Conservation (phyloP, 2,329 filamentous ascomycete species). For the Cordyceps javanica region DNA sequence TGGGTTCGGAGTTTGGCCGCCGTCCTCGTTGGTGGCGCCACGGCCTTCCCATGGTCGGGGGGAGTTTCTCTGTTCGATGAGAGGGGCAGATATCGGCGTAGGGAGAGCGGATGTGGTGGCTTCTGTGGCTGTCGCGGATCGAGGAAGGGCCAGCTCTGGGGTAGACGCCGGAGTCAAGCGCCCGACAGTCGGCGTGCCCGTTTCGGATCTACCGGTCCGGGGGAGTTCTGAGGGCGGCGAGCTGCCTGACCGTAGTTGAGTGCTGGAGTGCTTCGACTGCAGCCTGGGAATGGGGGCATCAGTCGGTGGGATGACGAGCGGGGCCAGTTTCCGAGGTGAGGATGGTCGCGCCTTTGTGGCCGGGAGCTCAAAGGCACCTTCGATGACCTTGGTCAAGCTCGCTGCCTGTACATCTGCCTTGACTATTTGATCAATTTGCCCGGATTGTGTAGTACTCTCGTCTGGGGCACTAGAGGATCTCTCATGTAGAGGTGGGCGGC, state of each 20-base stretch:
- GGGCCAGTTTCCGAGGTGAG: conserved; percentile 50
- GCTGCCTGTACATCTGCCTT: conserved; percentile 19
- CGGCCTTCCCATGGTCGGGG: conserved; percentile 40
- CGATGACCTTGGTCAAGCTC: conserved; percentile 18
- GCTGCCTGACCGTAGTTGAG: conserved; percentile 40
- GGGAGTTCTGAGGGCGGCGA: conserved; percentile 32
- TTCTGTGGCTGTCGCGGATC: conserved; percentile 29
- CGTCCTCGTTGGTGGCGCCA: conserved; percentile 18
- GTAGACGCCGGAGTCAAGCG: conserved; percentile 39
- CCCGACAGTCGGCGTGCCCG: conserved; percentile 40
- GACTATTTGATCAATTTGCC: neutral
- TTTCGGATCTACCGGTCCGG: conserved; percentile 38
- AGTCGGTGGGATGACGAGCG: conserved; percentile 47
- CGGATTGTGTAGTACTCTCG: conserved; percentile 17
- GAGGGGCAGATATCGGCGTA: conserved; percentile 45
- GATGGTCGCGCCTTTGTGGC: conserved; percentile 7
- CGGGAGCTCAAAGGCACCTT: conserved; percentile 20
- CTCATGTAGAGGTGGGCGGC: conserved; percentile 57
- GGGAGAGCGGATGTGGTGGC: conserved; percentile 36
- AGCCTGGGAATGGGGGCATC: conserved; percentile 17
- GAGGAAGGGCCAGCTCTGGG: conserved; percentile 35
- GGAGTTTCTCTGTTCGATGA: conserved; percentile 35
- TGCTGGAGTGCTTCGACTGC: conserved; percentile 33
- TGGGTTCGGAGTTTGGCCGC: conserved; percentile 4
- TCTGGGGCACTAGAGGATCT: conserved; percentile 58